A percentile compares a stretch with the other conserved stretches of the same genome.
These are phyloP conservation scores for Luvunga scandens DNA, from an alignment of 345 rosid species.

Conservation along the genomic window DNA sequence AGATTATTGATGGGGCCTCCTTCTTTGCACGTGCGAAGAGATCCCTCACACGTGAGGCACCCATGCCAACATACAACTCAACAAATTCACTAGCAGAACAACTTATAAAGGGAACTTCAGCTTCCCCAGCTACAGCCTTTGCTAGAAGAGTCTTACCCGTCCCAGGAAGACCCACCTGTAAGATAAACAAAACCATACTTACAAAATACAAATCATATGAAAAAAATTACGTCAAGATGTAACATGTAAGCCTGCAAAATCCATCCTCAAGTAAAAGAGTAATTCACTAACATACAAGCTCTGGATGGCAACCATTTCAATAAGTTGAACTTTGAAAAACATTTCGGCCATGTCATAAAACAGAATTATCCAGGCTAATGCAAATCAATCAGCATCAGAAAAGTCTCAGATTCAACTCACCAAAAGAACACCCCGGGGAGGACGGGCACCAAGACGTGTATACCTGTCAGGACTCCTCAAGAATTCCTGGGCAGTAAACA, in stretches of 20 bases:
- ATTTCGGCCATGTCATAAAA: not conserved
- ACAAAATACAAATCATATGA: not conserved
- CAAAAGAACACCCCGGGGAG: constrained; percentile 95
- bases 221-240: constrained; percentile 8
- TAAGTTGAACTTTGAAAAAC: not conserved
- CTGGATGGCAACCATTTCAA: not conserved
- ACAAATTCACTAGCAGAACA: constrained; percentile 98
- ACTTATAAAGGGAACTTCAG: constrained; percentile 93
- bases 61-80: constrained; percentile 95
- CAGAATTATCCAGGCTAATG: not conserved
- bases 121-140: constrained; percentile 96
- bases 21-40: constrained; percentile 95
- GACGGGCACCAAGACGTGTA: constrained; percentile 86
- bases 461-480: constrained; percentile 91
- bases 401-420: constrained; percentile 40
- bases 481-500: constrained; percentile 64
- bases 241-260: not conserved
- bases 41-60: constrained; percentile 98
- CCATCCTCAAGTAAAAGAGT: constrained; percentile 8
- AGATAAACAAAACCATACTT: constrained; percentile 18
- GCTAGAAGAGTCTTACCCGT: constrained; percentile 97
- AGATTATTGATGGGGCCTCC: constrained; percentile 94
- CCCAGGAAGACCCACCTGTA: constrained; percentile 96
- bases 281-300: not conserved
- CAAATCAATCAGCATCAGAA: not conserved